A percentile compares a stretch with the other conserved stretches of the same genome.
Conservation (phyloP, 352 stramenopile species). For the Blastocystis sp. region DNA sequence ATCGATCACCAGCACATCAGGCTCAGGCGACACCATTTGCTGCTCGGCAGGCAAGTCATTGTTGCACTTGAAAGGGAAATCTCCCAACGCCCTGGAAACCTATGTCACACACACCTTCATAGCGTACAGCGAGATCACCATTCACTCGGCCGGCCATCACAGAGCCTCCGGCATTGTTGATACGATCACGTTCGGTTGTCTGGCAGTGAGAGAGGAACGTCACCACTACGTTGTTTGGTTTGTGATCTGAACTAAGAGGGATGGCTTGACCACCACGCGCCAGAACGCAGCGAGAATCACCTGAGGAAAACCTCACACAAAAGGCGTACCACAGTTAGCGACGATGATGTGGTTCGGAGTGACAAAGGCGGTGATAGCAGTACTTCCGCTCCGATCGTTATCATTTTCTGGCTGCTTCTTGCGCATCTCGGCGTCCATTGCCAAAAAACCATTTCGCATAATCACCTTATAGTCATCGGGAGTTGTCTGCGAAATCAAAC, state of each 20-base stretch:
- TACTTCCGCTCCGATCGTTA: constrained; percentile 63
- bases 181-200: constrained; percentile 63
- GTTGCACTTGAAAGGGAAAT: constrained; percentile 67
- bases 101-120: neutral
- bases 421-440: constrained; percentile 62
- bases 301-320: neutral
- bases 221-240: constrained; percentile 72
- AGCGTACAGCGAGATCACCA: constrained; percentile 66
- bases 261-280: constrained; percentile 62
- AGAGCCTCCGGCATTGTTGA: constrained; percentile 65
- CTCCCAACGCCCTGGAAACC: constrained; percentile 64
- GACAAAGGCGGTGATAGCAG: constrained; percentile 63
- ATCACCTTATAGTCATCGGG: constrained; percentile 39
- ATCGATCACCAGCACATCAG: constrained; percentile 76
- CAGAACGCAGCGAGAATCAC: constrained; percentile 63
- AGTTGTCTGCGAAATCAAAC: neutral
- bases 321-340: constrained; percentile 62
- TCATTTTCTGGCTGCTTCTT: constrained; percentile 27
- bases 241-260: constrained; percentile 81
- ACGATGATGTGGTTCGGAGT: constrained; percentile 64
- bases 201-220: neutral
- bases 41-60: constrained; percentile 48
- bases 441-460: constrained; percentile 59
- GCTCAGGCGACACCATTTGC: constrained; percentile 77
- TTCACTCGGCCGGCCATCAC: constrained; percentile 67